These are phyloP conservation scores for Cucurbitaria berberidis DNA, from an alignment of 2,329 filamentous ascomycete species.

Conservation along the genomic window DNA sequence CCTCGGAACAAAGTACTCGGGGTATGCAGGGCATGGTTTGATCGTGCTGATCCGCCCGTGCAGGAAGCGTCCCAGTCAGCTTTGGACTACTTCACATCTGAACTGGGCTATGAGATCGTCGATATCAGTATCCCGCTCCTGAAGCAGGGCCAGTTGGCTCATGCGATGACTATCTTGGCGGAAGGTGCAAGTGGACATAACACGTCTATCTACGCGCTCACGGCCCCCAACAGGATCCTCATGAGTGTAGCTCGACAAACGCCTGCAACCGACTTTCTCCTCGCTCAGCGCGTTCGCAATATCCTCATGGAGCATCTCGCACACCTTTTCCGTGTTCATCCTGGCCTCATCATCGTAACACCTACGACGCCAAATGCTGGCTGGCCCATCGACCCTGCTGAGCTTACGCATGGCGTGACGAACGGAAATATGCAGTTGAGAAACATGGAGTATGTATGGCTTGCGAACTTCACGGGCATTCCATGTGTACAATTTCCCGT, in stretches of 20 bases:
- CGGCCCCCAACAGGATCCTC: conserved; percentile 72
- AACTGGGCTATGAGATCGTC: conserved; percentile 61
- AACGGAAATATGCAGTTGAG: conserved; percentile 76
- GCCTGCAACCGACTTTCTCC: conserved; percentile 71
- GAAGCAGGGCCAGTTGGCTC: conserved; percentile 75
- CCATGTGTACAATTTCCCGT: conserved; percentile 77
- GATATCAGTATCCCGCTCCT: conserved; percentile 71
- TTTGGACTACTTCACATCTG: conserved; percentile 62
- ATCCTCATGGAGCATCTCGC: conserved; percentile 81
- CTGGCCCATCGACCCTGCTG: conserved; percentile 73
- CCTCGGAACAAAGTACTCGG: conserved; percentile 67
- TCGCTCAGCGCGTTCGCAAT: conserved; percentile 74
- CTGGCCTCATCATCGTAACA: conserved; percentile 77
- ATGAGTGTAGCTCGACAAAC: conserved; percentile 70
- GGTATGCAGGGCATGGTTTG: conserved; percentile 72
- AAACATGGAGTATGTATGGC: conserved; percentile 84
- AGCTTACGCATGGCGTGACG: conserved; percentile 68
- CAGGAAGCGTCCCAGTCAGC: conserved; percentile 66
- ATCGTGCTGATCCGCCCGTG: conserved; percentile 70
- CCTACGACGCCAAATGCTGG: conserved; percentile 79
- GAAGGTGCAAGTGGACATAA: conserved; percentile 66
- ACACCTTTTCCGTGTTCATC: conserved; percentile 70
- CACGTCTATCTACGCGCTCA: conserved; percentile 62
- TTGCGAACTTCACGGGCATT: conserved; percentile 81
- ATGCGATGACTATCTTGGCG: conserved; percentile 76